phyloP scores from a whole-genome alignment of 2,329 filamentous ascomycete species.

The Pseudogymnoascus sp. region DNA sequence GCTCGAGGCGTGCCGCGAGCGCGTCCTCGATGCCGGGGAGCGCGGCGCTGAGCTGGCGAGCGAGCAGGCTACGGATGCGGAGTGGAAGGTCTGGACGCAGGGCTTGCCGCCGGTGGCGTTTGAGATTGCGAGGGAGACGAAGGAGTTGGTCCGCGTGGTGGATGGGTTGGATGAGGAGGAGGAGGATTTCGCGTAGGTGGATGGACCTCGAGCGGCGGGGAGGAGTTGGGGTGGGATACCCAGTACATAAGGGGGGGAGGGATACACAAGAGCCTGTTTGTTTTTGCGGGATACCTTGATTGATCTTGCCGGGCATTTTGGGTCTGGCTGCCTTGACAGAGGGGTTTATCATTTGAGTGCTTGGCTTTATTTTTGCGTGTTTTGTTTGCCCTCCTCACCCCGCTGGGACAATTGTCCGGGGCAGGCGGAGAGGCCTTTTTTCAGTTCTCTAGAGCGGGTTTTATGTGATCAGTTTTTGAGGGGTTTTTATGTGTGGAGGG shows the following conservation, averaged over 20 bases:
- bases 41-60: conserved; percentile 52
- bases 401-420: background rate
- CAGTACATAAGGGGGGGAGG: background rate
- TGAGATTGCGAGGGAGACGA: conserved; percentile 72
- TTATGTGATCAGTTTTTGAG: background rate
- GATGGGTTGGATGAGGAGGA: conserved; percentile 23
- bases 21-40: conserved; percentile 54
- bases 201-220: background rate
- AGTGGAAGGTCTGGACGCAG: conserved; percentile 58
- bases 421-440: background rate
- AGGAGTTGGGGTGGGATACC: background rate
- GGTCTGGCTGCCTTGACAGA: background rate
- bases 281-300: background rate
- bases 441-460: conserved; percentile 4
- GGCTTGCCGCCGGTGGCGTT: conserved; percentile 77
- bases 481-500: background rate
- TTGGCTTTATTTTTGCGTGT: background rate
- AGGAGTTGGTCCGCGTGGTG: conserved; percentile 53
- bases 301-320: conserved; percentile 5
- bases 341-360: background rate
- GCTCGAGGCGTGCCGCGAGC: conserved; percentile 54
- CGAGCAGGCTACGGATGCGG: conserved; percentile 41
- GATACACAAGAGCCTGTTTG: background rate
- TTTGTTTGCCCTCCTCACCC: background rate
- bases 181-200: background rate